These are phyloP conservation scores for Phlegmacium glaucopus DNA, from an alignment of 768 basidiomycete genomes.

Conservation along the genomic window DNA sequence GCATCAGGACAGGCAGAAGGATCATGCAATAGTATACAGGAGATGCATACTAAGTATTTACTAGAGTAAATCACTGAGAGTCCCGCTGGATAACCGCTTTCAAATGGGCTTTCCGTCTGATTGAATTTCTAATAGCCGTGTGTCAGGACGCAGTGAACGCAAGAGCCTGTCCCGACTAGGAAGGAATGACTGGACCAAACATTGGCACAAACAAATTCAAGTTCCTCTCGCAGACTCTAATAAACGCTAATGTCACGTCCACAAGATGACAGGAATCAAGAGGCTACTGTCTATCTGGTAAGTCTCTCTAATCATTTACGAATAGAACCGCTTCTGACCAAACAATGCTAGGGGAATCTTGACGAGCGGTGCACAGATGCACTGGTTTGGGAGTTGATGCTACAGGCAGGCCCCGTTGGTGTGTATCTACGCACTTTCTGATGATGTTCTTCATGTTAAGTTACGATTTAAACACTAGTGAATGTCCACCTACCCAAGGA, in stretches of 20 bases:
- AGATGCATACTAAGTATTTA: too few species aligned
- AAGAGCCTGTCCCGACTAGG: too few species aligned
- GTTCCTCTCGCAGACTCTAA: slow-evolving; percentile 8
- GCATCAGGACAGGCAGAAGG: too few species aligned
- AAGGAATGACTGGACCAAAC: too few species aligned
- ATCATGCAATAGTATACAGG: too few species aligned
- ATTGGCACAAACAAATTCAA: background rate
- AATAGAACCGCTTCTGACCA: slow-evolving; percentile 4
- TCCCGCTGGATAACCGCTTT: too few species aligned
- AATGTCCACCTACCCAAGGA: slow-evolving; percentile 99
- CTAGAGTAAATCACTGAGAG: too few species aligned
- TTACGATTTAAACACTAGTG: slow-evolving; percentile 42
- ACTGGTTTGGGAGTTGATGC: slow-evolving; percentile 96
- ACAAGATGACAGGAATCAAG: slow-evolving; percentile 88
- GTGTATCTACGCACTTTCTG: slow-evolving; percentile 28
- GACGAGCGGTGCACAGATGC: slow-evolving; percentile 95
- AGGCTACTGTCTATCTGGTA: slow-evolving; percentile 87
- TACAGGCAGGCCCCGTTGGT: slow-evolving; percentile 99
- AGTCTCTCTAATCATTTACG: slow-evolving; percentile 5
- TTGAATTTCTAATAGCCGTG: too few species aligned
- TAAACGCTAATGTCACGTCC: slow-evolving; percentile 55
- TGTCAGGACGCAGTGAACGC: too few species aligned
- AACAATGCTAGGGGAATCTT: slow-evolving; percentile 74
- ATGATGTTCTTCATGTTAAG: background rate
- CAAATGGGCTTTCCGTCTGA: too few species aligned